phyloP scores from a whole-genome alignment of 768 basidiomycete species.

The Pulveroboletus sp. region DNA sequence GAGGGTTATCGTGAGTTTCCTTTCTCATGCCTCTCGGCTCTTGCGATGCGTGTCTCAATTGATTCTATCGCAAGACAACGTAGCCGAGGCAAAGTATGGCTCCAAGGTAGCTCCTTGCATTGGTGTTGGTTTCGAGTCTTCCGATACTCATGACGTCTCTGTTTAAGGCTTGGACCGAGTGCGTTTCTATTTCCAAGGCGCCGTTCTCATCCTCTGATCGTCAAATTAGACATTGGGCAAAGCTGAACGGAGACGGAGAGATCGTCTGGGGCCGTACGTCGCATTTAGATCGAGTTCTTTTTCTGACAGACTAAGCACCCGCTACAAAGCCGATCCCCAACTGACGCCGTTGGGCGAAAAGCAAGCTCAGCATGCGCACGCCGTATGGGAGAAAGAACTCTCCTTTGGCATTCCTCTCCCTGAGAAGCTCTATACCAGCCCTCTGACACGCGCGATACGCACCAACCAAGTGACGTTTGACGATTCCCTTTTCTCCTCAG shows the following conservation, averaged over 20 bases:
- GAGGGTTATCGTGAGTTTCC: slow-evolving; percentile 43
- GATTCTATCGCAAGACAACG: slow-evolving; percentile 52
- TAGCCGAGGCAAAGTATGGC: slow-evolving; percentile 66
- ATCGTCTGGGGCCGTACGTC: slow-evolving; percentile 72
- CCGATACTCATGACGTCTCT: neutral
- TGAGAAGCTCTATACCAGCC: slow-evolving; percentile 34
- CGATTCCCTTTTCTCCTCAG: slow-evolving; percentile 26
- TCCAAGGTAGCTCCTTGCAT: slow-evolving; percentile 30
- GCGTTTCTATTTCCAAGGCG: slow-evolving; percentile 15
- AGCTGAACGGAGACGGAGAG: slow-evolving; percentile 60
- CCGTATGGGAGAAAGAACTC: slow-evolving; percentile 15
- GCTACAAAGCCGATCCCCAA: slow-evolving; percentile 37
- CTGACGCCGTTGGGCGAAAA: slow-evolving; percentile 56
- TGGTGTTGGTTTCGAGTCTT: too few species aligned
- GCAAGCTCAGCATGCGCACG: slow-evolving; percentile 44
- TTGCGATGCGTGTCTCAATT: neutral
- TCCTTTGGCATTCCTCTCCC: slow-evolving; percentile 17
- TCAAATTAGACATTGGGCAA: slow-evolving; percentile 55
- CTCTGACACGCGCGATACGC: slow-evolving; percentile 57
- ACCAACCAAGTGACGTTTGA: slow-evolving; percentile 56
- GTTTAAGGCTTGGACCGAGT: slow-evolving; percentile 59
- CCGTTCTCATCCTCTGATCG: neutral
- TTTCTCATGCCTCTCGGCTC: neutral
- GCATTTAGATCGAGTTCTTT: neutral
- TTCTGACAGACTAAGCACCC: neutral